Evolutionary conservation across 257 asterid genomes (phyloP).

Genomic region (Agastache rugosa): DNA sequence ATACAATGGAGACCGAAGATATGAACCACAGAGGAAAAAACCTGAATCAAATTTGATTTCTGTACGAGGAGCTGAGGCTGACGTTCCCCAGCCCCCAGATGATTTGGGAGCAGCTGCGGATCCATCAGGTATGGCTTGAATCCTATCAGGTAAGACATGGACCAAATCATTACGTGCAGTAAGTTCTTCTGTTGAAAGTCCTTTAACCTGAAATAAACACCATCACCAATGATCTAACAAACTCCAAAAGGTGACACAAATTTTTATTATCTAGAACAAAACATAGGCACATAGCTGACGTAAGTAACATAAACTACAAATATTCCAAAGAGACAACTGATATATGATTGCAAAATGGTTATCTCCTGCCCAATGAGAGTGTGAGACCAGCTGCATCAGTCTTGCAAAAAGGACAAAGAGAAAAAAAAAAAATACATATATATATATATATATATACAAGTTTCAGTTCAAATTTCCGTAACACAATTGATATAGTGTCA

Average conservation of each 20-base stretch:
- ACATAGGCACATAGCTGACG: background rate
- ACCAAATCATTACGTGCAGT: constrained; percentile 89
- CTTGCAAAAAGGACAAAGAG: background rate
- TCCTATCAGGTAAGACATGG: constrained; percentile 91
- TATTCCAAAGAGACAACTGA: constrained; percentile 7
- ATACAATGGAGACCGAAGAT: constrained; percentile 16
- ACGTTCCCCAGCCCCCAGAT: constrained; percentile 90
- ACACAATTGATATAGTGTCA: background rate
- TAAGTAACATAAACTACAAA: constrained; percentile 10
- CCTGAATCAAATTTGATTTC: constrained; percentile 98
- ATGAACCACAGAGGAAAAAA: constrained; percentile 32
- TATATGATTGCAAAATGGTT: background rate
- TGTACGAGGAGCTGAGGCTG: constrained; percentile 83
- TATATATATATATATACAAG: background rate
- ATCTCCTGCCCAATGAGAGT: background rate
- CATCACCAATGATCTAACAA: constrained; percentile 19
- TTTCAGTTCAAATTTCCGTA: background rate
- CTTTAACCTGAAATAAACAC: constrained; percentile 68
- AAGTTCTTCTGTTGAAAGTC: constrained; percentile 86
- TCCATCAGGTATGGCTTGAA: constrained; percentile 96
- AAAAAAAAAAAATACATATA: background rate
- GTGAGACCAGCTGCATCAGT: background rate
- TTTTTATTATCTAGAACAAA: background rate
- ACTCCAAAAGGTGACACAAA: background rate
- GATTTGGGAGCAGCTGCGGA: constrained; percentile 82